Evolutionary conservation across 177 flowering plant genomes (phyloP), one percentile per base, ranked within the genome.

Genomic region (Vitis hybrid): DNA sequence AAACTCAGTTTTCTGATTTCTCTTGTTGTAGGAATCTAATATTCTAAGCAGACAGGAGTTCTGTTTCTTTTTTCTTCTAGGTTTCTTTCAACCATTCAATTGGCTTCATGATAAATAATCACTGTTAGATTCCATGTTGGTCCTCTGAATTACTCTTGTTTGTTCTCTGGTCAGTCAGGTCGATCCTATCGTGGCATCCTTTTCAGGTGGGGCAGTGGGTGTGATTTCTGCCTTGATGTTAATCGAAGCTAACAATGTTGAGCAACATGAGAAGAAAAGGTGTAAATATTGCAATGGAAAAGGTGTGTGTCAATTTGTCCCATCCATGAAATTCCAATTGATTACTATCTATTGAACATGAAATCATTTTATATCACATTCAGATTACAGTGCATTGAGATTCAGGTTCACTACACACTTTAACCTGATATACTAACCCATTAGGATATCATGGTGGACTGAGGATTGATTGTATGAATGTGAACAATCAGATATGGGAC

Each of bases 161-260:
- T 73, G 9, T 62, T 74, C 63, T 51, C 24, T 73, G 69, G 53
- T 64, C 88, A 94, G 98, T 77, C 95, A 91, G 86, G 98, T 92
- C 52, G 98, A 94, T 70, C 98, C 98, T 27, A 94, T 92, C 20
- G 98, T 94, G 70, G 98, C 97, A 63, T 93, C 98, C 55, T 93
- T 93, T 74, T 87, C 98, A 11, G 98, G 97, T 58, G 98, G 98
- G 41, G 97, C 98, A 11, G 98, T 93, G 15, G 97, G 98, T 70
- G 98, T 91, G 35, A 89, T 93, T 76, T 90, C 98, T 18, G 90
- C 94, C 49, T 77, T 93, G 82, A 93, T 93, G 98, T 65, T 93
- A 74, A 82, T 91, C 68, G 98, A 93, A 81, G 91, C 69, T 57
- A 93, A 90, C 82, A 93, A 93, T 73, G 98, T 93, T 54, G 82